phyloP scores from a whole-genome alignment of 495 filamentous ascomycete species.

The Daldinia bambusicola region DNA sequence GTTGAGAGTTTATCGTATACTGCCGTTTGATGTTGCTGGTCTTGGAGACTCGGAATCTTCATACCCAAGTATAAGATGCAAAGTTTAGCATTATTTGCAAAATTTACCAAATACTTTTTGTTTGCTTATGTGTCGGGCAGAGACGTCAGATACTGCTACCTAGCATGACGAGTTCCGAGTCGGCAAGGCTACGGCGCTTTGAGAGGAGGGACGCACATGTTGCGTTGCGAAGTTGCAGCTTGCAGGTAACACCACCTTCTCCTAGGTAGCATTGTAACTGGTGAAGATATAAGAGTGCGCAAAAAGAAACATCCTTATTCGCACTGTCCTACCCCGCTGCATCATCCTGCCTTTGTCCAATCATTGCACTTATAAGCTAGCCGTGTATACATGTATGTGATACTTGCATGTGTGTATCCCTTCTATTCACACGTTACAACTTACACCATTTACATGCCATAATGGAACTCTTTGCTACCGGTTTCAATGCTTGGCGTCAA shows the following conservation, averaged over 20 bases:
- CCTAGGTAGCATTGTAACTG: conserved; percentile 21
- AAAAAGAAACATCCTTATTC: background rate
- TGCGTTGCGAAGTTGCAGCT: background rate
- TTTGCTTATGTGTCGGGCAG: conserved; percentile 8
- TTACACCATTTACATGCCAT: background rate
- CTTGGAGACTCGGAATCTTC: background rate
- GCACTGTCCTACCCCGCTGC: background rate
- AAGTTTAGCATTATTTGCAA: background rate
- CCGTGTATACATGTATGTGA: too few species aligned
- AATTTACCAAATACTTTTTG: background rate
- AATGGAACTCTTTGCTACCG: conserved; percentile 62
- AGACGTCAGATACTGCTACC: conserved; percentile 8
- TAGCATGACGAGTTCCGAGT: background rate
- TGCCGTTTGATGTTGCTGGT: background rate
- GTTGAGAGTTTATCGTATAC: conserved; percentile 8
- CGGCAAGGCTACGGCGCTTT: conserved; percentile 18
- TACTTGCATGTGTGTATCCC: too few species aligned
- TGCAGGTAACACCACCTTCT: conserved; percentile 7
- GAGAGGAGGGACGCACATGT: conserved; percentile 6
- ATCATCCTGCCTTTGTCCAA: too few species aligned
- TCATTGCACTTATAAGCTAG: too few species aligned
- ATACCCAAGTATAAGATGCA: background rate
- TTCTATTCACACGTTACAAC: background rate
- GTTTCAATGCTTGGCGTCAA: conserved; percentile 64
- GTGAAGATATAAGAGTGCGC: conserved; percentile 1